These are phyloP conservation scores for Geopyxis carbonaria DNA, from an alignment of 495 filamentous ascomycete species.

Conservation along the genomic window DNA sequence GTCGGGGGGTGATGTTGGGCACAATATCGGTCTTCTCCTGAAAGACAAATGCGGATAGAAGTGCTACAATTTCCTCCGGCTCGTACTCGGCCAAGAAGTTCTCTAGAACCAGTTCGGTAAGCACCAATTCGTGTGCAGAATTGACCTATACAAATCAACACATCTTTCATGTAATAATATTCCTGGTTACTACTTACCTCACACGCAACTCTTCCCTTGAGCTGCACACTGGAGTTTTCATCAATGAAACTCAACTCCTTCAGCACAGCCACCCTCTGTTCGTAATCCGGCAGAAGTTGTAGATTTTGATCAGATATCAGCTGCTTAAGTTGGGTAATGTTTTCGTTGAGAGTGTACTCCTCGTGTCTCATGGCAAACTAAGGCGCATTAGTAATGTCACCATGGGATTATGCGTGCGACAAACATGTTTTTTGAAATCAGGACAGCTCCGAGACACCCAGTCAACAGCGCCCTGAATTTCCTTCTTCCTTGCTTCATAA, in stretches of 20 bases:
- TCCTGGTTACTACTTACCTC: constrained; percentile 35
- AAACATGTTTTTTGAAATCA: constrained; percentile 69
- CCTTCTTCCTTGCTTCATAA: constrained; percentile 46
- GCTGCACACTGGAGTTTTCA: constrained; percentile 59
- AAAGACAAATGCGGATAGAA: constrained; percentile 94
- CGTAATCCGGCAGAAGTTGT: constrained; percentile 91
- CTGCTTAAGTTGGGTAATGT: constrained; percentile 66
- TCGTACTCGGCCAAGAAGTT: constrained; percentile 92
- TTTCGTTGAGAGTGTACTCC: constrained; percentile 83
- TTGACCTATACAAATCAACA: constrained; percentile 43
- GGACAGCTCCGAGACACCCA: constrained; percentile 48
- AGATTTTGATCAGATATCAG: constrained; percentile 92
- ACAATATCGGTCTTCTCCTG: constrained; percentile 82
- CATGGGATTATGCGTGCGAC: constrained; percentile 17
- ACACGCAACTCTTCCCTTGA: constrained; percentile 97
- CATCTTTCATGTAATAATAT: not conserved
- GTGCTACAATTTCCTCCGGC: constrained; percentile 87
- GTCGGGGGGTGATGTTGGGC: constrained; percentile 64
- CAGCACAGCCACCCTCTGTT: constrained; percentile 81
- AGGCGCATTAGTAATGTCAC: constrained; percentile 9
- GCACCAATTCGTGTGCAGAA: constrained; percentile 90
- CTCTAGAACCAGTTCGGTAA: constrained; percentile 89
- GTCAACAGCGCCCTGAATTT: constrained; percentile 39
- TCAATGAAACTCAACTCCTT: constrained; percentile 86
- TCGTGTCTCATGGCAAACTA: constrained; percentile 85